Evolutionary conservation across 2,329 filamentous ascomycete species (phyloP), one percentile per base, ranked within the genome.

Genomic region (Fonsecaea monophora): DNA sequence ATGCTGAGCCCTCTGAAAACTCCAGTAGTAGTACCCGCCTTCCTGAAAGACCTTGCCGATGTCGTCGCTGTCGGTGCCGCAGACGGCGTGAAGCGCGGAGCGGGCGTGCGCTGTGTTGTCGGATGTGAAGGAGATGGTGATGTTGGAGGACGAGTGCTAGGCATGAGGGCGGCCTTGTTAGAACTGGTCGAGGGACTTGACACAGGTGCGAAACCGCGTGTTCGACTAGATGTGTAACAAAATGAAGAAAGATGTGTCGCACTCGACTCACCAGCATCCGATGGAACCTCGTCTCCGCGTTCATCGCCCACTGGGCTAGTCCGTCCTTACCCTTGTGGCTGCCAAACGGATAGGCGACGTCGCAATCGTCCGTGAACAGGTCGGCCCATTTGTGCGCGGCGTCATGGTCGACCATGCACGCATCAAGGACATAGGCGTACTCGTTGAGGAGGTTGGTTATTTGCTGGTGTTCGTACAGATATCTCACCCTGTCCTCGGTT

Each of bases 401-500:
- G 5, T 8, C 15, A 25, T 42, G 60, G 40, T 66, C 42, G 9
- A 66, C 64, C 63, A 68, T 68, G 53, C 58, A 62, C 13, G 53
- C 48, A 30, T 68, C 66, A 35, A 68, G 64, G 30, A 57, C 50
- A 53, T 68, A 68, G n/a, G 58, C 66, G 40, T 68, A 91, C 2
- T 75, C 77, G 72, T 92, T 86, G 3, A 92, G 74, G 35, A 84
- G 74, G 7, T 76, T 77, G 18, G 82, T 84, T 21, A 92, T 78
- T 0, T 79, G 81, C 9, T 76, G 58, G 12, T 57, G 66, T 37
- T 68, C 66, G 54, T 59, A 68, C 25, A 68, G 42, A 30, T 66
- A 68, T 18, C 35, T 42, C n/a, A 60, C 42, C 30, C 57, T 66
- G 15, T 68, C 59, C 38, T 66, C 53, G 21, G 38, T 12, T 6